A percentile compares a stretch with the other conserved stretches of the same genome.
Evolutionary conservation across 495 filamentous ascomycete species (phyloP).

Genomic region (Rhizodiscina lignyota): DNA sequence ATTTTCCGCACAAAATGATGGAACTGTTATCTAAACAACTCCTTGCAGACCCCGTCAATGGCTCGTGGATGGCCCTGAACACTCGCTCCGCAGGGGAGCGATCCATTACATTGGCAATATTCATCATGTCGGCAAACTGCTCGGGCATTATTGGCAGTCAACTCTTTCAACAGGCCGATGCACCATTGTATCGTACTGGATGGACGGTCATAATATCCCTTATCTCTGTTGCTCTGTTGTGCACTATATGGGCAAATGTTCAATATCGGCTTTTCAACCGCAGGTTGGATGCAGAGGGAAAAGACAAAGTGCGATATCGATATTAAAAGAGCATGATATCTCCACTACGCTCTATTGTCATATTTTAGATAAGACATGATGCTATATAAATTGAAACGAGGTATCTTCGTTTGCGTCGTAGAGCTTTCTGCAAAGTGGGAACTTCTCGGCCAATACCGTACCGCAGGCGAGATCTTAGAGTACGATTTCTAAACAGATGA

Average conservation of each 20-base stretch:
- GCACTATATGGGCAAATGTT: conserved; percentile 2
- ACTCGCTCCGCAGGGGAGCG: conserved; percentile 18
- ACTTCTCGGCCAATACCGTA: too few species aligned
- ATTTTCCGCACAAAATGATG: too few species aligned
- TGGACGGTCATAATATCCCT: conserved; percentile 4
- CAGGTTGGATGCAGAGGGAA: too few species aligned
- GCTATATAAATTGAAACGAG: too few species aligned
- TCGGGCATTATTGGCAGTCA: conserved; percentile 10
- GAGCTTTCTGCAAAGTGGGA: too few species aligned
- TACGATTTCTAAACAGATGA: too few species aligned
- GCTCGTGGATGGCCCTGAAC: conserved; percentile 24
- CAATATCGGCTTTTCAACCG: conserved; percentile 6
- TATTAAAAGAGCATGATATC: too few species aligned
- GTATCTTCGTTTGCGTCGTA: too few species aligned
- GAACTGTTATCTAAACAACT: not conserved
- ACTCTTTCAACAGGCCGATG: conserved; percentile 10
- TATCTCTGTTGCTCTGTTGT: conserved; percentile 1
- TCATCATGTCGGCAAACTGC: conserved; percentile 12
- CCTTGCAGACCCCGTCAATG: conserved; percentile 19
- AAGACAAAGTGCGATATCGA: too few species aligned
- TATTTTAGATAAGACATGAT: too few species aligned
- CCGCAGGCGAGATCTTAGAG: too few species aligned
- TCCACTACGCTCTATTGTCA: too few species aligned
- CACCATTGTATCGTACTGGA: conserved; percentile 6
- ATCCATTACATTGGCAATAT: conserved; percentile 21